Conservation (phyloP, 495 filamentous ascomycete species). For the Penicillium robsamsonii region DNA sequence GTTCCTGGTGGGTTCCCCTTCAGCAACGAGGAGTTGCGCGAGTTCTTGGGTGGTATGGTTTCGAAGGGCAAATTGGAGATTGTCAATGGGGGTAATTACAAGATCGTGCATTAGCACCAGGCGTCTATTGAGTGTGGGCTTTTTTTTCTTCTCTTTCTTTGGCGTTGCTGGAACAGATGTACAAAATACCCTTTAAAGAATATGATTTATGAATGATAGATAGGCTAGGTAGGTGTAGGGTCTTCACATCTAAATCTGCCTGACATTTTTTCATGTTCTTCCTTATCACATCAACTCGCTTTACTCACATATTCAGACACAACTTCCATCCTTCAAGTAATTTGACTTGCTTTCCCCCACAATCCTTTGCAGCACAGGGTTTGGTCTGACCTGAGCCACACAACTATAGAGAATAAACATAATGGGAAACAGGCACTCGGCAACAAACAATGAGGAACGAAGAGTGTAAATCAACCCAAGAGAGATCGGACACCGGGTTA, state of each 20-base stretch:
- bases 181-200: slow-evolving; percentile 4
- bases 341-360: no score
- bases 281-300: neutral
- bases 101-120: slow-evolving; percentile 37
- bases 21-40: slow-evolving; percentile 68
- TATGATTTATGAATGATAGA: slow-evolving; percentile 1
- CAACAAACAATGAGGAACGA: no score
- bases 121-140: neutral
- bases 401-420: no score
- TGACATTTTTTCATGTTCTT: neutral
- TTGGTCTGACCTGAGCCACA: no score
- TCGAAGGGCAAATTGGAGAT: slow-evolving; percentile 67
- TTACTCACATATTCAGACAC: no score
- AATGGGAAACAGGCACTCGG: no score
- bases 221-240: neutral
- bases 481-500: no score
- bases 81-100: slow-evolving; percentile 68
- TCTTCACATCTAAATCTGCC: neutral
- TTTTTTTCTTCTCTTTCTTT: neutral
- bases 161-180: slow-evolving; percentile 1
- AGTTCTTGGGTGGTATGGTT: slow-evolving; percentile 75
- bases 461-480: no score
- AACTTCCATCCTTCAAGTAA: no score
- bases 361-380: no score
- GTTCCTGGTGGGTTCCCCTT: slow-evolving; percentile 86